Conservation (phyloP, 495 filamentous ascomycete genomes). For the Cryomyces minteri region DNA sequence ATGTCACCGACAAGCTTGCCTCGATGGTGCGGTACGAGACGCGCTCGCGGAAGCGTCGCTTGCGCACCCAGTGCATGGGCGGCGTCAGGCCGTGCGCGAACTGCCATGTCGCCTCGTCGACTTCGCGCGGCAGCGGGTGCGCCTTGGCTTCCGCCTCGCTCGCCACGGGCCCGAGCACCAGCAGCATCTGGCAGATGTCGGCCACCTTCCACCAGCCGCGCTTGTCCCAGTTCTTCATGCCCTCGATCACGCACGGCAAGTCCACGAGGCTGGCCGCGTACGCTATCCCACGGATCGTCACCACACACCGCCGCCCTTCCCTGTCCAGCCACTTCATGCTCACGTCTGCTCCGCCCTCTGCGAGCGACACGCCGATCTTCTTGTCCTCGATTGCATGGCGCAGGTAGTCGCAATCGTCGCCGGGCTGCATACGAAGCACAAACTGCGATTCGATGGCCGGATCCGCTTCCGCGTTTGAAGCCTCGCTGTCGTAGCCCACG, state of each 20-base stretch:
- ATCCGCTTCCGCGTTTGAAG: constrained; percentile 73
- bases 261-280: constrained; percentile 79
- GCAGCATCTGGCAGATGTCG: constrained; percentile 89
- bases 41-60: constrained; percentile 70
- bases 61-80: constrained; percentile 71
- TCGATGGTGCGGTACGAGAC: constrained; percentile 73
- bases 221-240: constrained; percentile 92
- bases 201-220: constrained; percentile 82
- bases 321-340: constrained; percentile 59
- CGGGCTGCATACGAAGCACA: constrained; percentile 72
- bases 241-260: constrained; percentile 79
- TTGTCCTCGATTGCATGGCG: constrained; percentile 50
- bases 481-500: constrained; percentile 94
- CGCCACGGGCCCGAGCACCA: constrained; percentile 52
- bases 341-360: constrained; percentile 48
- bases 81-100: constrained; percentile 89
- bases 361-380: constrained; percentile 43
- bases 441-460: constrained; percentile 77
- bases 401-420: constrained; percentile 68
- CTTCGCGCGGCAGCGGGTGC: constrained; percentile 41
- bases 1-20: constrained; percentile 64
- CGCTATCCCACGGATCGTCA: constrained; percentile 46
- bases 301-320: constrained; percentile 52
- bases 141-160: constrained; percentile 57
- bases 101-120: constrained; percentile 44